Evolutionary conservation across 148 eudicot genomes (phyloP).

Genomic region (Dysphania ambrosioides): DNA sequence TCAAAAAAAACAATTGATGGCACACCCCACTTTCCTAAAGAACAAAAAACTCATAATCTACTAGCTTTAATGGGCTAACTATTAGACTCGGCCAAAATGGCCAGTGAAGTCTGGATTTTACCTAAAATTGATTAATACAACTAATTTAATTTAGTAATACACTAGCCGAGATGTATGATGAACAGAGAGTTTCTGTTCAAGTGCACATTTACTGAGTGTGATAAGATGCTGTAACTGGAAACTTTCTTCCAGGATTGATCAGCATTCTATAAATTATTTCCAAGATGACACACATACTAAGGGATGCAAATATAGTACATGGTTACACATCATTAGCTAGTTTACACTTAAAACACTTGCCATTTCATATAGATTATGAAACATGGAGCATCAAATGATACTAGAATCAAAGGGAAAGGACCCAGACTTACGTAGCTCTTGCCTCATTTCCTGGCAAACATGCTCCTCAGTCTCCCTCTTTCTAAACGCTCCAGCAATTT

Average conservation of each 20-base stretch:
- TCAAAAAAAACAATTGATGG: background rate
- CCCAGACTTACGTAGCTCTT: background rate
- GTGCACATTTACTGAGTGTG: background rate
- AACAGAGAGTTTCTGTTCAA: background rate
- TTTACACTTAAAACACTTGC: background rate
- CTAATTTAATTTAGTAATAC: no score
- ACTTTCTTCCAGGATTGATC: background rate
- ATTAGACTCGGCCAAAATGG: no score
- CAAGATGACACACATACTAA: conserved; percentile 19
- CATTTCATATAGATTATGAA: conserved; percentile 62
- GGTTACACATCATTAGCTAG: conserved; percentile 25
- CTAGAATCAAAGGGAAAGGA: background rate
- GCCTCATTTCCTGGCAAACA: conserved; percentile 57
- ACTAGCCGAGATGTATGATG: background rate
- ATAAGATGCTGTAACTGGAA: background rate
- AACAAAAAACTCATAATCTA: background rate
- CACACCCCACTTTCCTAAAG: no score
- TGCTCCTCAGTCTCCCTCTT: conserved; percentile 59
- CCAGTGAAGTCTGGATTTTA: no score
- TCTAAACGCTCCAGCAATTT: conserved; percentile 78
- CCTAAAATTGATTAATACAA: no score
- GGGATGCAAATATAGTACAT: conserved; percentile 18
- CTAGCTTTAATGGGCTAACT: no score
- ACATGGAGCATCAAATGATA: conserved; percentile 26
- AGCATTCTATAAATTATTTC: conserved; percentile 27